Conservation (phyloP, 2,329 filamentous ascomycete genomes). For the Aotearoamyces nothofagi region DNA sequence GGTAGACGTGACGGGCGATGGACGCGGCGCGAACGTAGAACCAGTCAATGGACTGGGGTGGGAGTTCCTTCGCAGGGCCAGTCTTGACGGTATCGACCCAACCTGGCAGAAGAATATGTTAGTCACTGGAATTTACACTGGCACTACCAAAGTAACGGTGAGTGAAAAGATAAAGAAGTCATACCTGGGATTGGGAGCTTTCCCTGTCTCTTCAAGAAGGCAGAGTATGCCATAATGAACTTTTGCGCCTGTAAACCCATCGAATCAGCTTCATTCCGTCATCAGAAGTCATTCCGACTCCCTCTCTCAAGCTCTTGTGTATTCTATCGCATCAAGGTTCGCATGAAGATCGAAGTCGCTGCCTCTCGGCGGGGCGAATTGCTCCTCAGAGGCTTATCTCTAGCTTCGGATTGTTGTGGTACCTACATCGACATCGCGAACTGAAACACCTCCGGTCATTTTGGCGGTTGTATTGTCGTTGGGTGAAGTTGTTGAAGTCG, state of each 20-base stretch:
- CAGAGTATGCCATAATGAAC: conserved; percentile 76
- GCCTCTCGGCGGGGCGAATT: no score
- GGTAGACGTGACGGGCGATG: conserved; percentile 95
- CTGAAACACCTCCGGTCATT: conserved; percentile 66
- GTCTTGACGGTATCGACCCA: conserved; percentile 99
- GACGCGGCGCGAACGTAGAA: conserved; percentile 82
- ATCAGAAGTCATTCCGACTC: conserved; percentile 56
- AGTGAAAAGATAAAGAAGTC: conserved; percentile 19
- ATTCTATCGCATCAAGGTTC: conserved; percentile 1
- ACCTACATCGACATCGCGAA: conserved; percentile 78
- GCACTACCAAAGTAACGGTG: neutral
- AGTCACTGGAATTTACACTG: conserved; percentile 7
- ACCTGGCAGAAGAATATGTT: conserved; percentile 35
- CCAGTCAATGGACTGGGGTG: conserved; percentile 97
- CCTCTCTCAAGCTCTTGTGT: conserved; percentile 50
- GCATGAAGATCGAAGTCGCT: conserved; percentile 7
- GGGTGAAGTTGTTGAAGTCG: no score
- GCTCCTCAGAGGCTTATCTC: no score
- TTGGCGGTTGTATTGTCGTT: no score
- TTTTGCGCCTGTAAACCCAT: conserved; percentile 53
- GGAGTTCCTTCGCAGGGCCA: conserved; percentile 89
- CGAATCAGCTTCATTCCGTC: conserved; percentile 60
- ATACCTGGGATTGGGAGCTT: conserved; percentile 82
- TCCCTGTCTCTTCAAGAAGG: conserved; percentile 88
- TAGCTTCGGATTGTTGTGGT: conserved; percentile 16